Base-by-base conservation (phyloP, 305 asterid genomes). In the Andrographis paniculata region DNA sequence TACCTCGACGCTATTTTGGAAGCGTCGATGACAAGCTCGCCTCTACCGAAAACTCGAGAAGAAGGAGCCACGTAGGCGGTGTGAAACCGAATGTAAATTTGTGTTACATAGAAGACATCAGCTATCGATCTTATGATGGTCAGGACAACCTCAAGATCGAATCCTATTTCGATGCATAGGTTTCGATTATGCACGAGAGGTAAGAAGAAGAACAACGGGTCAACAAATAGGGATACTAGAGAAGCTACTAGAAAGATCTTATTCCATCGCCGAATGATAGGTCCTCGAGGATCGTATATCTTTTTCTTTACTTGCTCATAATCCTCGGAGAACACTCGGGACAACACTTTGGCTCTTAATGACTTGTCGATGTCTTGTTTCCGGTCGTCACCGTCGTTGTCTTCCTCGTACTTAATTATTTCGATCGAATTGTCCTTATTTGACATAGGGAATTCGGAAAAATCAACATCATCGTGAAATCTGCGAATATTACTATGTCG, bases 11-110 rank as follows among this genome's bases (percentile, higher is more conserved):
- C 94, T 42, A 85, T 85, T 62, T 74, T 78, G 3, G 76, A 72
- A 22, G 84, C 61, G 30, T 89, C 95, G 22, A 89, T 71, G 11
- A 89, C 95, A 17, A 89, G 95, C 73, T 89, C 98, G 20, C 98
- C 98, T 71, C 98, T 67, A 56, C 98, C 95, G 68, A 85, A 89
- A 27, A 89, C 89, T 1, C 94, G 94, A 58, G 98, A 89, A 63
- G 95, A 82, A 53, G 98, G 98, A 24, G 98, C 95, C 11, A 89
- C 87, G 28, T 77, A 85, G 14, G 98, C 94, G 7, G 94, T 79
- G 27, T 64, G 78, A 50, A 89, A 89, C 45, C 71, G 79, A 13
- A 80, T 63, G 55, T 72, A 79, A 42, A 89, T 89, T 57, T 85
- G 93, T 45, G 82, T 50, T 15, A 61, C 64, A 75, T 89, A 89